phyloP scores from a whole-genome alignment of 768 basidiomycete genomes.

The Trametes punicea region DNA sequence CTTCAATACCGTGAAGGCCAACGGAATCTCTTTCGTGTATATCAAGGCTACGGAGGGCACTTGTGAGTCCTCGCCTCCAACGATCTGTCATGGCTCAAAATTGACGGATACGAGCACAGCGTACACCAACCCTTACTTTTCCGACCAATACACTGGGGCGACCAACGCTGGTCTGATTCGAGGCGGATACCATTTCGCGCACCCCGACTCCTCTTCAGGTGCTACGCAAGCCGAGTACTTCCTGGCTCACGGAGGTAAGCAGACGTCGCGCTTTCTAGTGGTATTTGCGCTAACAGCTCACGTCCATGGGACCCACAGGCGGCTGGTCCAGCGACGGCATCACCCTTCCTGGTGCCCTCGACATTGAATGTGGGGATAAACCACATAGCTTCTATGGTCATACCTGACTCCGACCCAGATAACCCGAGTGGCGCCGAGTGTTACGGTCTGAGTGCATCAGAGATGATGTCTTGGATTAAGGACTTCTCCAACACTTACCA shows the following conservation, averaged over 20 bases:
- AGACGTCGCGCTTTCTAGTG: neutral
- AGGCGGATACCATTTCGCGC: constrained; percentile 61
- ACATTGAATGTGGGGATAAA: constrained; percentile 51
- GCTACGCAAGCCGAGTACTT: constrained; percentile 60
- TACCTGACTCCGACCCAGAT: constrained; percentile 32
- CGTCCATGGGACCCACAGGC: constrained; percentile 30
- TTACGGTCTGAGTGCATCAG: constrained; percentile 48
- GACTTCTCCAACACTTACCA: constrained; percentile 63
- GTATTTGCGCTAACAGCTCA: neutral
- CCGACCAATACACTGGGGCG: constrained; percentile 51
- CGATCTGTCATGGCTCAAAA: neutral
- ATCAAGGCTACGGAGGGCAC: constrained; percentile 70
- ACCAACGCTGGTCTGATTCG: constrained; percentile 55
- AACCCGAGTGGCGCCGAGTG: constrained; percentile 50
- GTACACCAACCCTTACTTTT: constrained; percentile 45
- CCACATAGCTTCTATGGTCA: neutral
- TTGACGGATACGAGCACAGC: constrained; percentile 22
- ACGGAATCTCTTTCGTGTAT: constrained; percentile 53
- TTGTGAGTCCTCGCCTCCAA: constrained; percentile 29
- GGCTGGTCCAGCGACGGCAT: constrained; percentile 54
- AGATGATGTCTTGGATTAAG: constrained; percentile 62
- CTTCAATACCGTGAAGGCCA: constrained; percentile 49
- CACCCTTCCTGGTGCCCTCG: constrained; percentile 62
- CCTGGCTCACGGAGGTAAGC: constrained; percentile 51
- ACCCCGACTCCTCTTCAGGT: constrained; percentile 49